These are phyloP conservation scores for Stevia rebaudiana DNA, from an alignment of 140 eudicot genomes.

Conservation along the genomic window DNA sequence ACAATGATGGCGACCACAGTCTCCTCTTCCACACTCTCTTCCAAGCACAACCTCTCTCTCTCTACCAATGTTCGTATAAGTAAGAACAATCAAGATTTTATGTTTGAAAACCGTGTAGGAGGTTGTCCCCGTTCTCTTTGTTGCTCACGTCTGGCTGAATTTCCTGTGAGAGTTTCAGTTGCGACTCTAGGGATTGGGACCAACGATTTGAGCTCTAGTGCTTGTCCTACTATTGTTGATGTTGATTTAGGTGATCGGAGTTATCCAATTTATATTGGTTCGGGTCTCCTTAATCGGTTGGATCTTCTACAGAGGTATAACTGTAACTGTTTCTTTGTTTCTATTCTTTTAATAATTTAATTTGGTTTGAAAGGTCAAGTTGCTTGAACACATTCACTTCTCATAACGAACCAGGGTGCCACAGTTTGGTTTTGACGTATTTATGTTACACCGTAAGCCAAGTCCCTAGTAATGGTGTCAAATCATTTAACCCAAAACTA, in stretches of 20 bases:
- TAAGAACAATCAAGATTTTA: slow-evolving; percentile 18
- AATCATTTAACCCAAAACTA: too few relatives aligned
- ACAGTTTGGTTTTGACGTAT: background rate
- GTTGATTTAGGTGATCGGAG: slow-evolving; percentile 83
- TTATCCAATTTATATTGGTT: slow-evolving; percentile 85
- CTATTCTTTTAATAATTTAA: background rate
- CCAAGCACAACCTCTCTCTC: slow-evolving; percentile 20
- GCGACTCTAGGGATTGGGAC: slow-evolving; percentile 33
- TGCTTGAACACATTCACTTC: background rate
- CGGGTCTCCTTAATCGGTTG: slow-evolving; percentile 75
- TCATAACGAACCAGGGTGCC: background rate
- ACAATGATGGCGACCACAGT: slow-evolving; percentile 9
- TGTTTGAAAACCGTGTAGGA: slow-evolving; percentile 2
- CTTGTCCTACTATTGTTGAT: slow-evolving; percentile 39
- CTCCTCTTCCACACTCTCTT: slow-evolving; percentile 26
- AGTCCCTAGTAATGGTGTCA: too few relatives aligned
- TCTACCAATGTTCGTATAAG: slow-evolving; percentile 11
- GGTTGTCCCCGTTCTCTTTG: slow-evolving; percentile 24
- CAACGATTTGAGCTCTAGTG: slow-evolving; percentile 13
- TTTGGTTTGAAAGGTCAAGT: too few relatives aligned
- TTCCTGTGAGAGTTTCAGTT: slow-evolving; percentile 29
- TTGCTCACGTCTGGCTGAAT: slow-evolving; percentile 2
- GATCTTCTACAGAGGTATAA: slow-evolving; percentile 65
- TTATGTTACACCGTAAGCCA: too few relatives aligned
- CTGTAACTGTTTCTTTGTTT: background rate